Base-by-base conservation (phyloP, 768 basidiomycete genomes). In the Lactifluus pinguis region DNA sequence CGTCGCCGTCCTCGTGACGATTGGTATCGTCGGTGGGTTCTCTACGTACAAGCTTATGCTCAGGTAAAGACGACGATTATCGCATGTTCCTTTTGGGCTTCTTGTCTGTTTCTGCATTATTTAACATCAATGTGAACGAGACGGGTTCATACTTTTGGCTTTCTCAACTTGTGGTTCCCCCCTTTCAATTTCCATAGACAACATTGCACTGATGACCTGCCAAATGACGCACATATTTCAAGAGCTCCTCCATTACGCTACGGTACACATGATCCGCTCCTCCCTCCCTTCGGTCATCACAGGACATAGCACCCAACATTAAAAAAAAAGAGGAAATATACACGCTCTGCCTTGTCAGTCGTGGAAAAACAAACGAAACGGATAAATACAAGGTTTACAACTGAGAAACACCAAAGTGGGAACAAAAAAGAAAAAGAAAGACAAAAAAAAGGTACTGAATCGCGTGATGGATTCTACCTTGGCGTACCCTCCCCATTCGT, bases 21-120 rank as follows among this genome's bases (percentile, higher is more conserved):
- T 98, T 71, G 95, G 92, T 9, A 62, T 89, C 54, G 71, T 94
- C 30, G 92, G 91, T 3, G 88, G 86, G 2, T 90, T 86, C 71
- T 81, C 84, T 32, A 86, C 89, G 6, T 90, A 91, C 70, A 83
- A 79, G 52, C 83, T 91, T 68, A 87, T 91, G 86, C 76, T 72
- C 38, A 65, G 66, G 15, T 72, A 68, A 42, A 69, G 2, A 25
- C 2, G n/a, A n/a, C 7, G 8, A 13, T 8, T 7, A 21, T 4
- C 6, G 17, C 41, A 17, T 15, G 41, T 38, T 29, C 19, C 44
- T 45, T n/a, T n/a, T 45, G 19, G 17, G 36, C 10, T 11, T 25
- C 45, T 8, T 51, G 10, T 29, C 34, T 32, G 11, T 29, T 29
- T 50, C 42, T 32, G n/a, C 14, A 51, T 17, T 17, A 29, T 21